Evolutionary conservation across 1,284 basidiomycete species (phyloP), one percentile per base, ranked within the genome.

Genomic region (Bondarzewia mesenterica): DNA sequence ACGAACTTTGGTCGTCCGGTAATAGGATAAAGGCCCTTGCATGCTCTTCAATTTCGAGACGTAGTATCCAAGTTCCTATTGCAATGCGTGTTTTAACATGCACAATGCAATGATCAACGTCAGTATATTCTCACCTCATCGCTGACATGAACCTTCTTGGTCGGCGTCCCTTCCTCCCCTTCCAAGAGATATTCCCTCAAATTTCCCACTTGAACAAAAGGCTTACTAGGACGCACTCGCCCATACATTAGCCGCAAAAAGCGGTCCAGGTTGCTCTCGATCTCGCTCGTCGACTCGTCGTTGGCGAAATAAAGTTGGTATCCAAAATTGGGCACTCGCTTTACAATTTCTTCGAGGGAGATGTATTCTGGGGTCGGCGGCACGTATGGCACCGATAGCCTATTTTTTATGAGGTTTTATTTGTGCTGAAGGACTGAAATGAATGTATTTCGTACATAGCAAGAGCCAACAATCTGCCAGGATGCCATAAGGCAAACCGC

Each of bases 1-100:
- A 18, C 82, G 71, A 50, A 68, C 51, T 52, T 71, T 70, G 15
- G 66, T 62, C 2, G 82, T 85, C 23, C 82, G 74, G 54, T 87
- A 87, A 59, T 85, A 88, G 50, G 81, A 82, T 10, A 85, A 61
- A 2, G 85, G 81, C 0, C 82, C 82, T 20, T 70, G 68, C 78
- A 87, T 79, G n/a, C 75, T 74, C 51, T 70, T 66, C 16, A 62
- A 56, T 49, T 72, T 65, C 10, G 68, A 59, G 15, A 69, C 18
- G 54, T 83, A 78, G 52, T 74, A 73, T 20, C 69, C 57, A 18
- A 75, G 62, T 56, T 85, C 81, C 80, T 83, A 52, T 44, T 8
- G 15, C 32, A 15, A 36, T 15, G 2, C 8, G 21, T 23, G 39
- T n/a, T 32, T n/a, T 10, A n/a, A 32, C 29, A 3, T n/a, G 29